Evolutionary conservation across 2,329 filamentous ascomycete species (phyloP).

Genomic region (Penicillium sp.): DNA sequence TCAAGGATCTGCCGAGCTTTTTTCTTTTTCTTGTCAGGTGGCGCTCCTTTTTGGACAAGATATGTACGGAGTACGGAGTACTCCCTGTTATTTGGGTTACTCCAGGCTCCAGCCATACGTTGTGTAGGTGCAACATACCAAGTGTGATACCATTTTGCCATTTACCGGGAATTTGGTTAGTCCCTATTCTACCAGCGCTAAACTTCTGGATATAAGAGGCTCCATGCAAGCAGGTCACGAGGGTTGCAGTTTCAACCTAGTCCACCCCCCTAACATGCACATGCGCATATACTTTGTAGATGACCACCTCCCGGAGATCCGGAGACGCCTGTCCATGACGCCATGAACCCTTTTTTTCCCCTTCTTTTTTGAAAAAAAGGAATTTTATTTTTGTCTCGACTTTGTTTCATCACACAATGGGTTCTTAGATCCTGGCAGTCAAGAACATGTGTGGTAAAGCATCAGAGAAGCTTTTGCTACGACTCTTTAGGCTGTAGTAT

Average conservation of each 20-base stretch:
- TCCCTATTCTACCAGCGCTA: conserved; percentile 20
- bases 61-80: background rate
- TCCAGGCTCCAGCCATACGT: conserved; percentile 8
- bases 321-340: background rate
- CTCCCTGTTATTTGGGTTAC: background rate
- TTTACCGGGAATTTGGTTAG: conserved; percentile 17
- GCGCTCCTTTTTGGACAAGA: conserved; percentile 1
- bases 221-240: conserved; percentile 27
- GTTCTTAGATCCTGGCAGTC: background rate
- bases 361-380: background rate
- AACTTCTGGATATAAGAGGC: conserved; percentile 21
- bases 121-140: background rate
- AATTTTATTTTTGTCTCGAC: background rate
- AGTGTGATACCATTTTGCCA: conserved; percentile 8
- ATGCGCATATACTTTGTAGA: background rate
- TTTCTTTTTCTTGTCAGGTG: conserved; percentile 15
- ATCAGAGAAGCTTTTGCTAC: background rate
- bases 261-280: conserved; percentile 1
- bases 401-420: background rate
- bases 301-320: background rate
- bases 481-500: background rate
- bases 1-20: conserved; percentile 32
- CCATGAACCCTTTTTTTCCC: background rate
- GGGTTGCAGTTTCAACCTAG: conserved; percentile 6
- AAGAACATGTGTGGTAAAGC: background rate